Percentiles rank a stretch among this genome's conserved stretches.
phyloP scores from a whole-genome alignment of 192 early-diverging fungal species.

The Backusella macrospora region DNA sequence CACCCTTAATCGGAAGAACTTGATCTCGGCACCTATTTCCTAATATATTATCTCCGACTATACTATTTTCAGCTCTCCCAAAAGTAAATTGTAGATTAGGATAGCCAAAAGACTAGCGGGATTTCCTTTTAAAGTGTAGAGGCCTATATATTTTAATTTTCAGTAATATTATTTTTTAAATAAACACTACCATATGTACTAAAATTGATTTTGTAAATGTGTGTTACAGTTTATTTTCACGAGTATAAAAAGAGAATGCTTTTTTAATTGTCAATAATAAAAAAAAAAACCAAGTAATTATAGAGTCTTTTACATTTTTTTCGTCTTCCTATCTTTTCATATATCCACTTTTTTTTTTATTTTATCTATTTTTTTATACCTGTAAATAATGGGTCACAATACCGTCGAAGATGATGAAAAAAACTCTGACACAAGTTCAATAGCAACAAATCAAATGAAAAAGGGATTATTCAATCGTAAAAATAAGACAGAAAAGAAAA shows the following conservation, averaged over 20 bases:
- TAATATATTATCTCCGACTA: background rate
- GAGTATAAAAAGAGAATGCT: background rate
- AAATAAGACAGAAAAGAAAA: constrained; percentile 26
- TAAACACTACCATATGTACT: background rate
- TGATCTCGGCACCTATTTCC: background rate
- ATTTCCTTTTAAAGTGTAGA: background rate
- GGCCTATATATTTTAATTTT: background rate
- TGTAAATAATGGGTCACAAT: too few relatives aligned
- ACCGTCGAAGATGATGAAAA: background rate
- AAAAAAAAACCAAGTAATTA: too few relatives aligned
- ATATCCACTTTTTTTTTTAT: background rate
- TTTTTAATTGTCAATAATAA: background rate
- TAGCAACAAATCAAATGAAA: background rate
- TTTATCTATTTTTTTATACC: background rate
- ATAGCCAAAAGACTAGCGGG: background rate
- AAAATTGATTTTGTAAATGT: background rate
- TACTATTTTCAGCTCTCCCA: background rate
- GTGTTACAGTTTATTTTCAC: background rate
- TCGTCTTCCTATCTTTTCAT: background rate
- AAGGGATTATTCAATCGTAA: constrained; percentile 12
- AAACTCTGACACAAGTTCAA: background rate
- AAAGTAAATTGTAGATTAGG: background rate
- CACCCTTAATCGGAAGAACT: background rate
- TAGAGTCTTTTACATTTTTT: too few relatives aligned
- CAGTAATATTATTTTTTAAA: background rate